Evolutionary conservation across 2,329 filamentous ascomycete species (phyloP).

Genomic region (Penicillium frequentans): DNA sequence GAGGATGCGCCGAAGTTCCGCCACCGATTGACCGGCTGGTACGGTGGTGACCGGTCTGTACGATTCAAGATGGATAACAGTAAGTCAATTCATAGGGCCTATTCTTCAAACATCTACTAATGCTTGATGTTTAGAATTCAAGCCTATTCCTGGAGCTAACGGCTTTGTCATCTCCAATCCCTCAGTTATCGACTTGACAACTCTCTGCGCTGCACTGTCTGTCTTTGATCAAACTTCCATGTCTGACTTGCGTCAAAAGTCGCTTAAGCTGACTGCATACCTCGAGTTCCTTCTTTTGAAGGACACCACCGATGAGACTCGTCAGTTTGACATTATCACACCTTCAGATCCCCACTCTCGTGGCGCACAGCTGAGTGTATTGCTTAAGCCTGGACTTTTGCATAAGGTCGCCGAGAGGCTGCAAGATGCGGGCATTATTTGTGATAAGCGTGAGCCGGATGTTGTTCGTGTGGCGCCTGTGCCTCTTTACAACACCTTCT

Average conservation of each 20-base stretch:
- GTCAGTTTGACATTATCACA: constrained; percentile 64
- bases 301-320: constrained; percentile 33
- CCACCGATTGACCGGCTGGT: constrained; percentile 76
- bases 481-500: constrained; percentile 78
- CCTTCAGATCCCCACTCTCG: constrained; percentile 65
- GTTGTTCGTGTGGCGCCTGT: constrained; percentile 80
- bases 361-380: constrained; percentile 74
- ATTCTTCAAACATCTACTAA: not conserved
- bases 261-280: constrained; percentile 71
- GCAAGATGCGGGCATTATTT: constrained; percentile 70
- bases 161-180: constrained; percentile 83
- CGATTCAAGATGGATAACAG: constrained; percentile 79
- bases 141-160: constrained; percentile 72
- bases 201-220: constrained; percentile 67
- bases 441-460: constrained; percentile 79
- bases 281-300: constrained; percentile 64
- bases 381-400: constrained; percentile 68
- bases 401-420: constrained; percentile 66
- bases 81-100: constrained; percentile 9
- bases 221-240: constrained; percentile 74
- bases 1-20: constrained; percentile 54
- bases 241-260: constrained; percentile 65
- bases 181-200: constrained; percentile 72
- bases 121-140: constrained; percentile 54
- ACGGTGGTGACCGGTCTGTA: constrained; percentile 72